Evolutionary conservation across 2,329 filamentous ascomycete species (phyloP), one percentile per base, ranked within the genome.

Genomic region (Aspergillus nomiae): DNA sequence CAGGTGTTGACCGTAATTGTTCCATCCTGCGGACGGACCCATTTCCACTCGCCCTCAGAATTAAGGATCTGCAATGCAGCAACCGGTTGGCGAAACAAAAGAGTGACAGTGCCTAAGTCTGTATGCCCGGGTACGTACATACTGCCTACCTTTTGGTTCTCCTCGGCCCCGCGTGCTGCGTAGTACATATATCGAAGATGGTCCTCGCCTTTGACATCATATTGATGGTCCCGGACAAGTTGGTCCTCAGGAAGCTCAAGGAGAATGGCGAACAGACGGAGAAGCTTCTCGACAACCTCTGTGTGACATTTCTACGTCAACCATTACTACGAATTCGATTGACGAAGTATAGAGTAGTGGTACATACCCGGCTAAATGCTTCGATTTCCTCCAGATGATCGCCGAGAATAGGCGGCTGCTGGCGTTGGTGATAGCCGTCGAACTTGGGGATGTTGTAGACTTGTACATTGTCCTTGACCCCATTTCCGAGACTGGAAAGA

Each of bases 161-260:
- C 81, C n/a, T 84, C 80, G 0, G 78, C 71, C 0, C 77, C 80
- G 41, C 85, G 83, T 0, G 81, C 80, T 10, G 80, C 79, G 64
- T 88, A 88, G 56, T 84, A 80, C 85, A 89, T 89, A 71, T 88
- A 89, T 3, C 87, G 82, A n/a, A 89, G 78, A 62, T 89, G 86
- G 28, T 86, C 85, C 64, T 89, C 86, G 21, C 84, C 82, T 32
- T 84, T 81, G n/a, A 82, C 78, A 2, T 87, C 81, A 71, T 88
- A 90, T 19, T 78, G 79, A 71, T 90, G 87, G 9, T 85, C 77
- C 21, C 81, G 78, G 65, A 85, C 80, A 38, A 89, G 78, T 61
- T 84, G 81, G 2, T 87, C 82, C 69, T 89, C 82, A 0, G 86
- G 85, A 0, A 90, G 77, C 67, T 90, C 82, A 0, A 90, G 80